These are phyloP conservation scores for Linnemannia hyalina DNA, from an alignment of 192 early-diverging fungal species.

Conservation along the genomic window DNA sequence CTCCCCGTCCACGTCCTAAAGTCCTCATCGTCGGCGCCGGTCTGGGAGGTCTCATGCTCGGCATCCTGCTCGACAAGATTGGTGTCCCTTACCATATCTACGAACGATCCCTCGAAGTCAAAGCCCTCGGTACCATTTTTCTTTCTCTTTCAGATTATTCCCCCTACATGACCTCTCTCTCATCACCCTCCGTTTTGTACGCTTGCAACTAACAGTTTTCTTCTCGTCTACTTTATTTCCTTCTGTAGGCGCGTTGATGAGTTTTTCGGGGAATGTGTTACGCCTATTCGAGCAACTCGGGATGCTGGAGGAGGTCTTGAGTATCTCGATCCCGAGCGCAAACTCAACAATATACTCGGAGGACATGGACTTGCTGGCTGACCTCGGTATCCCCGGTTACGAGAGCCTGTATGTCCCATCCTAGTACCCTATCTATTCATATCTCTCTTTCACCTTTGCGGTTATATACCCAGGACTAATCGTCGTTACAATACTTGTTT, in stretches of 20 bases:
- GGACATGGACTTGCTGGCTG: background rate
- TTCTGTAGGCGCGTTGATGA: background rate
- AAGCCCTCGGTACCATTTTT: background rate
- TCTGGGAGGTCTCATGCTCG: background rate
- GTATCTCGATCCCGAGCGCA: background rate
- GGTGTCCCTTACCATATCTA: slow-evolving; percentile 11
- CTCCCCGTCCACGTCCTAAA: background rate
- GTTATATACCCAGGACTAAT: background rate
- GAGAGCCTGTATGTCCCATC: background rate
- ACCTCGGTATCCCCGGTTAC: background rate
- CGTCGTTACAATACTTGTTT: background rate
- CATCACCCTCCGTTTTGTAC: background rate
- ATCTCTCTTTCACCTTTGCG: background rate
- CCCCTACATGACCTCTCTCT: too few species aligned
- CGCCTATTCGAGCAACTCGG: background rate
- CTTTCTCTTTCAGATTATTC: too few species aligned
- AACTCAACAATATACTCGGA: background rate
- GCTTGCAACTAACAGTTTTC: background rate
- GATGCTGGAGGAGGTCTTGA: background rate
- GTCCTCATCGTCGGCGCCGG: slow-evolving; percentile 7
- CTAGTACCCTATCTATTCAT: background rate
- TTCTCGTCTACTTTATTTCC: background rate
- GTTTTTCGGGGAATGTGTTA: background rate
- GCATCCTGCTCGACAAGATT: background rate
- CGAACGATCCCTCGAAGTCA: slow-evolving; percentile 5